Evolutionary conservation across 495 filamentous ascomycete genomes (phyloP).

Genomic region (Parachaetomium inaequale): DNA sequence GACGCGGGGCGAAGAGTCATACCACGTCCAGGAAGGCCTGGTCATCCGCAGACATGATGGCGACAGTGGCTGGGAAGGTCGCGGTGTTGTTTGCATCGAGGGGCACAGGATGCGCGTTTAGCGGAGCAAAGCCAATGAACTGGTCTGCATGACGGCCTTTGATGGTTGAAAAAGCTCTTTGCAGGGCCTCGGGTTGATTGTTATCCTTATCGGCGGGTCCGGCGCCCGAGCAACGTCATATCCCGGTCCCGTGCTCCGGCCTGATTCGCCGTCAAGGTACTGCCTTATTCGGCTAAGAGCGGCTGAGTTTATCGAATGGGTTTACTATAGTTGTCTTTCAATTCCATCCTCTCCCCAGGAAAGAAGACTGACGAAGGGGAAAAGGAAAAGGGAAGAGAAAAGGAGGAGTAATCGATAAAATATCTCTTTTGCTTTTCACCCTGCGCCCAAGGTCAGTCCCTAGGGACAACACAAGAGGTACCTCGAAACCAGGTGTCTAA

Average conservation of each 20-base stretch:
- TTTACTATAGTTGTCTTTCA: too few species aligned
- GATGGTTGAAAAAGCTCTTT: constrained; percentile 6
- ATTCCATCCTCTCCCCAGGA: too few species aligned
- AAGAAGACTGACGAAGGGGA: too few species aligned
- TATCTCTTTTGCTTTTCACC: too few species aligned
- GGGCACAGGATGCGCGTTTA: not conserved
- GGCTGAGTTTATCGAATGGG: too few species aligned
- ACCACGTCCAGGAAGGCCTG: constrained; percentile 61
- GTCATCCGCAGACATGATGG: constrained; percentile 58
- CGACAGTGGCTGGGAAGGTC: not conserved
- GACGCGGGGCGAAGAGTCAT: constrained; percentile 23
- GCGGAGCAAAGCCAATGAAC: not conserved
- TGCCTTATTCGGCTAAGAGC: constrained; percentile 5
- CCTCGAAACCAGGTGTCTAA: too few species aligned
- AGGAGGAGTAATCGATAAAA: too few species aligned
- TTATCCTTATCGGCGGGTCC: constrained; percentile 14
- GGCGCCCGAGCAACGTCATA: constrained; percentile 16
- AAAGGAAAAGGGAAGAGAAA: too few species aligned
- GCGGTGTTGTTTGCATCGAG: not conserved
- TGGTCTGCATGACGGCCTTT: not conserved
- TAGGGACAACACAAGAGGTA: too few species aligned
- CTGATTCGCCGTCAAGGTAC: constrained; percentile 11
- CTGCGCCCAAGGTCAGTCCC: too few species aligned
- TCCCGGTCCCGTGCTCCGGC: not conserved
- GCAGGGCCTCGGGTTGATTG: constrained; percentile 1